These are phyloP conservation scores for Bruguiera sexangula DNA, from an alignment of 345 rosid species.

Conservation along the genomic window DNA sequence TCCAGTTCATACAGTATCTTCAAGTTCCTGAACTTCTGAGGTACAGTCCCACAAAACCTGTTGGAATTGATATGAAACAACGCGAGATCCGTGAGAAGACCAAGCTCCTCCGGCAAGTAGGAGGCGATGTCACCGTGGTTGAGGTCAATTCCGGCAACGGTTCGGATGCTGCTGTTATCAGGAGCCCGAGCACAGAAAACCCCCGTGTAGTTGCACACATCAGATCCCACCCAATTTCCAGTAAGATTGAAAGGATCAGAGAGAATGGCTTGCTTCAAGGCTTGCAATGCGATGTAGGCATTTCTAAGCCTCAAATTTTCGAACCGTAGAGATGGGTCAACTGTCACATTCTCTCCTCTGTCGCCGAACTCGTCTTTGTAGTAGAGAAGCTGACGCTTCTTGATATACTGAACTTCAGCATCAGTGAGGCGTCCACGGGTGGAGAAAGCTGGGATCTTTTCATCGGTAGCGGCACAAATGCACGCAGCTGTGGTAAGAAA, in stretches of 20 bases:
- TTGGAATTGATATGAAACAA: slow-evolving; percentile 81
- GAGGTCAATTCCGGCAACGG: slow-evolving; percentile 87
- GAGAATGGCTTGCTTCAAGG: slow-evolving; percentile 80
- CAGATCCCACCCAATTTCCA: slow-evolving; percentile 59
- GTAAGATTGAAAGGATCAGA: slow-evolving; percentile 77
- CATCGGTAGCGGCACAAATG: slow-evolving; percentile 25
- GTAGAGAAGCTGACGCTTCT: slow-evolving; percentile 83
- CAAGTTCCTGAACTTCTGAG: slow-evolving; percentile 46
- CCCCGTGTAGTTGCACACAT: slow-evolving; percentile 54
- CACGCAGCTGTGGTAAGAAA: slow-evolving; percentile 5
- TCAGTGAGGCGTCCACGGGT: slow-evolving; percentile 54
- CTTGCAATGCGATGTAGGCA: slow-evolving; percentile 83
- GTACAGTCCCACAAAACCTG: slow-evolving; percentile 75
- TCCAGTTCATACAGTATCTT: slow-evolving; percentile 72
- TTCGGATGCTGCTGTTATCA: slow-evolving; percentile 49
- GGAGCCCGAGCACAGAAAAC: slow-evolving; percentile 67
- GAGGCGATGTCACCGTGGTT: slow-evolving; percentile 86
- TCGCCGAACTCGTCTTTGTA: slow-evolving; percentile 84
- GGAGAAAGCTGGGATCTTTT: slow-evolving; percentile 23
- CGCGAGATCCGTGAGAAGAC: slow-evolving; percentile 71
- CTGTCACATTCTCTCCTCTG: slow-evolving; percentile 71
- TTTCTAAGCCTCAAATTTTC: slow-evolving; percentile 51
- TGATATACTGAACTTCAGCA: slow-evolving; percentile 57
- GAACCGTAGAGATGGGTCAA: slow-evolving; percentile 64
- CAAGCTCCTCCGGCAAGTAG: slow-evolving; percentile 75